Percentiles rank a stretch among this genome's conserved stretches.
phyloP scores from a whole-genome alignment of 805 yeast species.

The Starmera pachycereana region DNA sequence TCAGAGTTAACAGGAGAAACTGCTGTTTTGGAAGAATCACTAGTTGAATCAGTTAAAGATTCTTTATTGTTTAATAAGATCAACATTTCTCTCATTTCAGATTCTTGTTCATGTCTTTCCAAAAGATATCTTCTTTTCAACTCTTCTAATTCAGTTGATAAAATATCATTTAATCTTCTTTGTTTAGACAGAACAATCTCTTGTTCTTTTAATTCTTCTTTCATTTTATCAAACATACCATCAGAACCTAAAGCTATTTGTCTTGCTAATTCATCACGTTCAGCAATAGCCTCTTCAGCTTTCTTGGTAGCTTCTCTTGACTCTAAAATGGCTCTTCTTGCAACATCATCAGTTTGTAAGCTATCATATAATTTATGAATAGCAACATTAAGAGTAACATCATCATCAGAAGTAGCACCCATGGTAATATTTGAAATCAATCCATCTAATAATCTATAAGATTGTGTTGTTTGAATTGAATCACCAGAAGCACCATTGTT shows the following conservation, averaged over 20 bases:
- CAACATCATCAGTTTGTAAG: conserved; percentile 79
- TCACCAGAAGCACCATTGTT: conserved; percentile 33
- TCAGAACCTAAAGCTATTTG: conserved; percentile 71
- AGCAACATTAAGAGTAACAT: conserved; percentile 65
- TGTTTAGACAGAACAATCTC: conserved; percentile 47
- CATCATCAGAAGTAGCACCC: conserved; percentile 36
- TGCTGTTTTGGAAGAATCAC: conserved; percentile 17
- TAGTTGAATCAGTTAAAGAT: conserved; percentile 12
- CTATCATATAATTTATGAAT: conserved; percentile 63
- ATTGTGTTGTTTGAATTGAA: conserved; percentile 35
- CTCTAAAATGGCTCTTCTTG: conserved; percentile 56
- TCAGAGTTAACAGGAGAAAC: conserved; percentile 8
- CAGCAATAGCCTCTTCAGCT: conserved; percentile 48
- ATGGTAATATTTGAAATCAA: conserved; percentile 51
- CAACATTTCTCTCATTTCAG: conserved; percentile 66
- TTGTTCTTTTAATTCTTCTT: conserved; percentile 53
- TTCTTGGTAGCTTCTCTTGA: conserved; percentile 40
- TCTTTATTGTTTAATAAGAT: conserved; percentile 45
- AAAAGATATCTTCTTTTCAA: conserved; percentile 41
- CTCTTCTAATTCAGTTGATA: conserved; percentile 53
- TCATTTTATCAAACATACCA: conserved; percentile 52
- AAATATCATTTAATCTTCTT: conserved; percentile 49
- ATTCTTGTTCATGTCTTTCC: conserved; percentile 68
- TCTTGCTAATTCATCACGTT: conserved; percentile 50
- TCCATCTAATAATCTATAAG: conserved; percentile 55